Base-by-base conservation (phyloP, 2,329 filamentous ascomycete genomes). In the Talaromyces sp. region DNA sequence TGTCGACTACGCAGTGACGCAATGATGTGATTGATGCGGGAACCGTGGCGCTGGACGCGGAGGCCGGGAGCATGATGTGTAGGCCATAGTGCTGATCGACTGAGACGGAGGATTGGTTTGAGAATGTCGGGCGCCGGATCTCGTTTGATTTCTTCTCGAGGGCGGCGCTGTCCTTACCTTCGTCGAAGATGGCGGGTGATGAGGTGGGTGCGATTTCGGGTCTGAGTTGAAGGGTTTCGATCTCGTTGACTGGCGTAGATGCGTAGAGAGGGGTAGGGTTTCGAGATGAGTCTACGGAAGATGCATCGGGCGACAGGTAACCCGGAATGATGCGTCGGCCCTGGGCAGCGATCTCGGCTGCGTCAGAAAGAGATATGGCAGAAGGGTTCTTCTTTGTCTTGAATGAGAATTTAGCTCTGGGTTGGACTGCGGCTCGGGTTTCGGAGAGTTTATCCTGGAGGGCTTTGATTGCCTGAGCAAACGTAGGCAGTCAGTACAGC, bases 381-480 rank as follows among this genome's bases (percentile, higher is more conserved):
- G 83, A 83, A 0, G 77, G 71, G 66, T 83, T 86, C 68, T 86
- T 87, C 66, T 80, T 81, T 50, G 81, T 82, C 73, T 89, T 96
- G 83, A 97, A 97, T 62, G 90, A 86, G 78, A 97, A 97, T 67
- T 92, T 92, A 11, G 88, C 86, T 70, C 89, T 90, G 8, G 93
- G 92, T 0, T 87, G 86, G 62, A 92, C 85, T 24, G 84, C 85
- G 45, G 86, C 84, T 16, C 89, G 86, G 8, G 87, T 88, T 66
- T 89, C 85, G 70, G 90, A 89, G 27, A 97, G 83, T 72, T 90
- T 92, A 64, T 94, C 91, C 19, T 89, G 89, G 14, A 97, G 82
- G 16, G 85, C 85, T 81, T 95, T 96, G 77, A 97, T 88, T 24
- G 90, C 86, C 87, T 92, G 71, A 47, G 31, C 57, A 50, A 22